These are phyloP conservation scores for Pestalotiopsis sp. DNA, from an alignment of 2,329 filamentous ascomycete genomes.

Conservation along the genomic window DNA sequence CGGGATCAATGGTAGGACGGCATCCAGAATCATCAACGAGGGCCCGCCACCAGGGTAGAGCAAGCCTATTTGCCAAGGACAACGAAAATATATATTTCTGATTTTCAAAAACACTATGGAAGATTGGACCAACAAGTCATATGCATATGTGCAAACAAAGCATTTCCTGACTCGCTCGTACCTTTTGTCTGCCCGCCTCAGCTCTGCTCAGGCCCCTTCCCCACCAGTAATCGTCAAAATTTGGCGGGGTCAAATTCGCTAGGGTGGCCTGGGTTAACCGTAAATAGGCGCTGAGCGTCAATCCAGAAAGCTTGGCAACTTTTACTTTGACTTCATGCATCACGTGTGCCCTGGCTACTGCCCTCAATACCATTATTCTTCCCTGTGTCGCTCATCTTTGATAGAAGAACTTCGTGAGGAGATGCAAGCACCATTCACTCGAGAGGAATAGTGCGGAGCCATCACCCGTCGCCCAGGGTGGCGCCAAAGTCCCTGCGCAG, in stretches of 20 bases:
- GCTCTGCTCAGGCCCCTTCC: background rate
- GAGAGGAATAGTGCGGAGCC: too few species aligned
- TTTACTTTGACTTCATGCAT: too few species aligned
- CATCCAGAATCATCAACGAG: background rate
- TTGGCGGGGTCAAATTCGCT: background rate
- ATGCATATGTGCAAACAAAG: background rate
- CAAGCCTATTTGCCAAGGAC: constrained; percentile 1
- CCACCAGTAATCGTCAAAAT: background rate
- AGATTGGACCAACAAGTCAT: background rate
- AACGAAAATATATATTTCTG: constrained; percentile 7
- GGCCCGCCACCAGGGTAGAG: background rate
- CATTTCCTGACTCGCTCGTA: background rate
- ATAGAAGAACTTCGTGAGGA: too few species aligned
- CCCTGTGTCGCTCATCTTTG: too few species aligned
- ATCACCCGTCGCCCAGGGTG: background rate
- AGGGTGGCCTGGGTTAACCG: background rate
- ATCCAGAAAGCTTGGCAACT: too few species aligned
- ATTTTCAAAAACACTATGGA: background rate
- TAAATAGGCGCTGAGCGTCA: too few species aligned
- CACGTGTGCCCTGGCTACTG: too few species aligned
- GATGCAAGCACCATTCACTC: too few species aligned
- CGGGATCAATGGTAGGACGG: background rate
- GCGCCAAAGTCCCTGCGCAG: background rate
- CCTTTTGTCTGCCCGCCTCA: background rate
- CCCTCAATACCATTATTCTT: too few species aligned